Percentiles rank a stretch among this genome's conserved stretches.
These are phyloP conservation scores for Geranium rotundifolium DNA, from an alignment of 345 rosid genomes.

Conservation along the genomic window DNA sequence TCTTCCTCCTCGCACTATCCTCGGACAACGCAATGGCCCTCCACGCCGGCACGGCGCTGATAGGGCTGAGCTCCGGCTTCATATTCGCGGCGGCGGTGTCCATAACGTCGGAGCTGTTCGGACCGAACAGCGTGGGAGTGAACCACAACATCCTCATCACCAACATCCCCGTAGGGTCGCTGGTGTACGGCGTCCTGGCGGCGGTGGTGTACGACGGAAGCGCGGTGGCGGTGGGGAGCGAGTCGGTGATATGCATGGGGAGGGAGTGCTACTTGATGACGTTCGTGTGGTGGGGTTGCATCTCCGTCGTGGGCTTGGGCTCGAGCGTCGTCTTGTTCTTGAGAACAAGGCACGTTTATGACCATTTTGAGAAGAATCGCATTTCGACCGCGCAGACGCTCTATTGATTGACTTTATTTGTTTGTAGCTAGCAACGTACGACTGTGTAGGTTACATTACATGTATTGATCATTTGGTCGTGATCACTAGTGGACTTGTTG, in stretches of 20 bases:
- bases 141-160: conserved; percentile 93
- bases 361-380: conserved; percentile 54
- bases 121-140: conserved; percentile 81
- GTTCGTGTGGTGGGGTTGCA: conserved; percentile 73
- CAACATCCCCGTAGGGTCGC: conserved; percentile 82
- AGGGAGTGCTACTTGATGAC: conserved; percentile 66
- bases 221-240: conserved; percentile 15
- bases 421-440: no score
- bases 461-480: no score
- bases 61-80: conserved; percentile 85
- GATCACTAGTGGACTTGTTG: no score
- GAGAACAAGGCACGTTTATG: conserved; percentile 70
- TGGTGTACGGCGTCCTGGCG: conserved; percentile 75
- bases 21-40: conserved; percentile 34
- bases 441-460: no score
- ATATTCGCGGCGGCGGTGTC: conserved; percentile 96
- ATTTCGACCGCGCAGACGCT: background rate
- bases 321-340: conserved; percentile 53
- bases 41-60: conserved; percentile 51
- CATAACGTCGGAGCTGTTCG: conserved; percentile 82
- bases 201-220: conserved; percentile 69
- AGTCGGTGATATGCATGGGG: conserved; percentile 64
- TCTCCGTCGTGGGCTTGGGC: conserved; percentile 51
- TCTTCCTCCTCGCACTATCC: conserved; percentile 50
- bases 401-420: background rate